Evolutionary conservation across 305 asterid species (phyloP), one percentile per base, ranked within the genome.

Genomic region (Solanum aculeatissimum): DNA sequence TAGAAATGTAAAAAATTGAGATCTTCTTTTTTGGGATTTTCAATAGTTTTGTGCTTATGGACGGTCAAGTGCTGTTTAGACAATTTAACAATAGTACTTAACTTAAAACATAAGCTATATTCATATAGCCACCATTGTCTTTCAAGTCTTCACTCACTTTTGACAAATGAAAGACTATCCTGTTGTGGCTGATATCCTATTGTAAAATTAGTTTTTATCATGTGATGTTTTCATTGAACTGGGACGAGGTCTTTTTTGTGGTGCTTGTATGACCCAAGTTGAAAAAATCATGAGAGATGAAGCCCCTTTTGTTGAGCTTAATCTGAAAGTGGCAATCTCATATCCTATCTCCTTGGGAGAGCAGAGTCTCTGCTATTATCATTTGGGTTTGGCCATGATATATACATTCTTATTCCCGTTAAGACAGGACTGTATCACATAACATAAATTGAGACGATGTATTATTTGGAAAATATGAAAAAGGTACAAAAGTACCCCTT

Each of bases 41-140:
- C 21, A 15, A 0, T 6, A 27, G 71, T 27, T 63, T 38, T 69
- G 78, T 70, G 81, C 81, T 75, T 75, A 47, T 75, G 81, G 81
- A 75, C 81, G 60, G 81, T 74, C 81, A 47, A 75, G 81, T 75
- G 62, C 42, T 75, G 81, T 75, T 75, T 47, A 75, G 81, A 47
- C 0, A 8, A 75, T 23, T 21, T 3, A 49, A 72, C 42, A 74
- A 45, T 23, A 45, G 81, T 45, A 45, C 42, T 74, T 23, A 74
- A 74, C 81, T 14, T 43, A 13, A 74, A 43, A 45, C 81, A 45
- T 74, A 74, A 74, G 81, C 81, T 74, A 74, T 5, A 74, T 47
- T 13, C 23, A 15, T 1, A 43, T 27, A 74, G 60, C 60, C 60
- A 23, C 23, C 81, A 45, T 72, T 72, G 42, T 23, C 81, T 45